These are phyloP conservation scores for Biscogniauxia sp. DNA, from an alignment of 2,329 filamentous ascomycete species.

Conservation along the genomic window DNA sequence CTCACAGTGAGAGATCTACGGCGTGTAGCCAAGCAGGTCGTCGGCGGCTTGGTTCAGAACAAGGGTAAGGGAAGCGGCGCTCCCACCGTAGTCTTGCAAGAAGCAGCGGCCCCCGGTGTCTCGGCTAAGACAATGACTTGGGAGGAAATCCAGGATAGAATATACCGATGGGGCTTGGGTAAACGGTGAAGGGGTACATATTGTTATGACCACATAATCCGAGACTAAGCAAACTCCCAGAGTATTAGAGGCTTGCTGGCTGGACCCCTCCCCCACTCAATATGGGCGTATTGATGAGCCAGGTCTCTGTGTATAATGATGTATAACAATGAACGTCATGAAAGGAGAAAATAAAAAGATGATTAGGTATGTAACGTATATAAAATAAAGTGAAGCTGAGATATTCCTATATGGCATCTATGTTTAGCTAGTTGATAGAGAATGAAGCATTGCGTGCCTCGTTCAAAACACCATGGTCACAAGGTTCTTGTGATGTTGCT, in stretches of 20 bases:
- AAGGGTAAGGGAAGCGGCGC: conserved; percentile 75
- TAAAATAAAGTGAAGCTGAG: neutral
- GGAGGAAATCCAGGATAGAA: conserved; percentile 86
- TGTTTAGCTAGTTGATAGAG: too few relatives aligned
- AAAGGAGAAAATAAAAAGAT: neutral
- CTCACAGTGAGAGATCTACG: conserved; percentile 79
- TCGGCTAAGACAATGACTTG: conserved; percentile 70
- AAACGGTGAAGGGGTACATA: conserved; percentile 37
- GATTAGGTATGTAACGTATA: too few relatives aligned
- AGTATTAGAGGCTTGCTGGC: too few relatives aligned
- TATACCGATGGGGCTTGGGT: conserved; percentile 80
- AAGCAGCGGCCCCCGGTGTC: conserved; percentile 73
- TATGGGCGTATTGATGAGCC: neutral
- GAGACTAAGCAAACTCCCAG: conserved; percentile 6
- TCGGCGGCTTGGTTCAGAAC: conserved; percentile 76
- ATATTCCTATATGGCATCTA: neutral
- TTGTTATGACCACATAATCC: conserved; percentile 5
- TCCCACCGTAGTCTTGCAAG: conserved; percentile 92
- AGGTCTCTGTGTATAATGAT: conserved; percentile 10
- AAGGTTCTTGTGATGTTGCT: too few relatives aligned
- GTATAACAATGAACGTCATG: conserved; percentile 10
- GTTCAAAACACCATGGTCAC: too few relatives aligned
- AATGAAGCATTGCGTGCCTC: too few relatives aligned
- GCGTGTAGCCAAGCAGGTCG: conserved; percentile 74
- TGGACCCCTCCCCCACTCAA: neutral